Conservation (phyloP, 306 rosid genomes). For the Quillaja saponaria region DNA sequence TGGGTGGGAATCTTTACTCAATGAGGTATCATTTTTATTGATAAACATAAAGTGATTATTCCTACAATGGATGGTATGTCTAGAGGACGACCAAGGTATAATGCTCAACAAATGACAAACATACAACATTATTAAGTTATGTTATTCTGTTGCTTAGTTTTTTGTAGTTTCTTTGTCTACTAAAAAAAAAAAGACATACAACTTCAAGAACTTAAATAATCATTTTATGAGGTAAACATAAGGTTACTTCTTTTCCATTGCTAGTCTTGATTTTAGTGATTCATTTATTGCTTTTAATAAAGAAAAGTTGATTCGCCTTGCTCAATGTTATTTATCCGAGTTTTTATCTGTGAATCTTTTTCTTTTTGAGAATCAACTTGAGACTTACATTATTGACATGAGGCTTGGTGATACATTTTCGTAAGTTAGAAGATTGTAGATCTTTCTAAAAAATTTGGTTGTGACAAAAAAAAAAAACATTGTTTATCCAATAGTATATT, state of each 20-base stretch:
- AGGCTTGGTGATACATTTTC: neutral
- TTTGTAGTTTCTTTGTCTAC: too few relatives aligned
- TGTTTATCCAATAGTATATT: neutral
- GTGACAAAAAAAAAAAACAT: neutral
- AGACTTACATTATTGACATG: neutral
- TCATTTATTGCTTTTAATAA: neutral
- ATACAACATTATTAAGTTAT: conserved; percentile 11
- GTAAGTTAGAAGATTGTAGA: neutral
- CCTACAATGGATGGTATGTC: too few relatives aligned
- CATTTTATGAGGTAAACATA: neutral
- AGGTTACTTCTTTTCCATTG: neutral
- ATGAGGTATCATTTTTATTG: too few relatives aligned
- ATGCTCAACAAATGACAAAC: neutral
- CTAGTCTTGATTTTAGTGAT: neutral
- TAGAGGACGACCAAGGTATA: too few relatives aligned
- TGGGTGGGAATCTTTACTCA: too few relatives aligned
- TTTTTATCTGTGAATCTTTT: too few relatives aligned
- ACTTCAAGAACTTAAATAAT: neutral
- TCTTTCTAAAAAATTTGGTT: neutral
- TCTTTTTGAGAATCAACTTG: too few relatives aligned
- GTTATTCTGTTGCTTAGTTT: neutral
- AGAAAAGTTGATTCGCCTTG: neutral
- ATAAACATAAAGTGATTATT: too few relatives aligned
- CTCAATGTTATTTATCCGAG: too few relatives aligned
- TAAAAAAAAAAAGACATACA: neutral